phyloP scores from a whole-genome alignment of 2,329 filamentous ascomycete genomes.

The Fusarium succisae region DNA sequence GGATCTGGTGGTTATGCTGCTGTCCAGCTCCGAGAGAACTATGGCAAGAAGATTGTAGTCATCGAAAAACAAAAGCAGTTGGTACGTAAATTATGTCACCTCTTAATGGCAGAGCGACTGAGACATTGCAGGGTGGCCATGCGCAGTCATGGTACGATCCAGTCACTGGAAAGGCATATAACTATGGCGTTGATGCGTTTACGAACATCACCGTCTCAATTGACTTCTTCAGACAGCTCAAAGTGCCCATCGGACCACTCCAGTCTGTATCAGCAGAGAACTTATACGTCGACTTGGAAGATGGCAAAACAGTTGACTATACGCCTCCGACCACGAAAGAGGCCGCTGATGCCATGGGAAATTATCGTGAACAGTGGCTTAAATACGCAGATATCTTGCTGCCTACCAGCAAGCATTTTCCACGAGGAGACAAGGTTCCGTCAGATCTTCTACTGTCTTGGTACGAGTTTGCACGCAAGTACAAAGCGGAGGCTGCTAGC shows the following conservation, averaged over 20 bases:
- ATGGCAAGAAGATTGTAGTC: background rate
- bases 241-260: background rate
- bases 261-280: background rate
- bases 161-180: background rate
- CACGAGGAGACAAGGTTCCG: background rate
- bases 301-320: background rate
- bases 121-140: background rate
- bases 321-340: background rate
- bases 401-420: background rate
- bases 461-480: background rate
- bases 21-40: background rate
- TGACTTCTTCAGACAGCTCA: background rate
- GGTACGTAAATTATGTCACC: background rate
- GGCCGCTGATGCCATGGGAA: background rate
- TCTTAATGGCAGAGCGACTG: rapidly evolving
- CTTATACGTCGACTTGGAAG: background rate
- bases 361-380: background rate
- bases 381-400: background rate
- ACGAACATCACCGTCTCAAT: background rate
- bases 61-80: background rate
- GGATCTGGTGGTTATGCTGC: background rate
- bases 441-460: background rate
- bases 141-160: background rate
- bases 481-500: background rate
- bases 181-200: background rate